Evolutionary conservation across 495 filamentous ascomycete species (phyloP).

Genomic region (Cudoniella acicularis): DNA sequence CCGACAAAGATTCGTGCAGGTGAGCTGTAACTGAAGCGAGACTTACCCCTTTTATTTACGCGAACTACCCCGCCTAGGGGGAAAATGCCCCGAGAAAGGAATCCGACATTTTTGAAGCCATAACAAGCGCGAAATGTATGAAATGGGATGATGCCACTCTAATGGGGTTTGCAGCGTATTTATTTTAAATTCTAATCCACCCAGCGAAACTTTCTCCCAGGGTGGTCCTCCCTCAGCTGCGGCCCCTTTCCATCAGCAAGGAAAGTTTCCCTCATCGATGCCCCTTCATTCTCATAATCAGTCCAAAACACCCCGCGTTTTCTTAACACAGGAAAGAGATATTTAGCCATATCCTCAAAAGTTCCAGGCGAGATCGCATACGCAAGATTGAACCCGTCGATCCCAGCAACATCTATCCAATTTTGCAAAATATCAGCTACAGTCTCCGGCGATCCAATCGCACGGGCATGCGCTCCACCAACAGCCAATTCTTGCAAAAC

Average conservation of each 20-base stretch:
- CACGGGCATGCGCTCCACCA: slow-evolving; percentile 51
- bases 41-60: no score
- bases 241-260: neutral
- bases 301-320: slow-evolving; percentile 29
- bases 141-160: no score
- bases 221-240: neutral
- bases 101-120: no score
- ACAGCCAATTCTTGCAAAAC: slow-evolving; percentile 54
- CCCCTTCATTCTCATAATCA: neutral
- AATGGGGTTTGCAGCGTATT: no score
- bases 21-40: no score
- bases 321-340: slow-evolving; percentile 38
- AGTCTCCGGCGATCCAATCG: slow-evolving; percentile 21
- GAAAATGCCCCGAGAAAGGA: no score
- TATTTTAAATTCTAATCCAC: no score
- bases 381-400: slow-evolving; percentile 60
- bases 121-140: no score
- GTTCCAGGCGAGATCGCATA: slow-evolving; percentile 38
- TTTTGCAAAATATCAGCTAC: slow-evolving; percentile 28
- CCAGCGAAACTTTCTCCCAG: neutral
- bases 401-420: slow-evolving; percentile 57
- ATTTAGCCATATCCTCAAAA: slow-evolving; percentile 42
- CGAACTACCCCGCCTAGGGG: no score
- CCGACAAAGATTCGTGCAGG: no score
- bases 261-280: neutral